A percentile compares a stretch with the other conserved stretches of the same genome.
Conservation (phyloP, 2,329 filamentous ascomycete genomes). For the Beauveria scarabaeidicola region DNA sequence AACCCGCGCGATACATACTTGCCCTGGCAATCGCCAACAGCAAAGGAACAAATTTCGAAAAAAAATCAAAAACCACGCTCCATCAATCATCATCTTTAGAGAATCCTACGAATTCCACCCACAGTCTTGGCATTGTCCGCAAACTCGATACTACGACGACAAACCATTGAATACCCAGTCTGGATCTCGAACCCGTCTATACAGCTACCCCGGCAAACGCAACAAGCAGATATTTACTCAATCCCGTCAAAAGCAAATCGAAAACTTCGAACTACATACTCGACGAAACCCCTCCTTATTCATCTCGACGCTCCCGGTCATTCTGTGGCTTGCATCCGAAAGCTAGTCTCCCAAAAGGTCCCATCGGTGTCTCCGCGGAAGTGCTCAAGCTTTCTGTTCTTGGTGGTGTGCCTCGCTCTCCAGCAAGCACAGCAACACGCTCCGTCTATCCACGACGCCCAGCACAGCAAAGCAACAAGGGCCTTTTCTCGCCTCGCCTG, state of each 20-base stretch:
- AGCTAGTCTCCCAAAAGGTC: background rate
- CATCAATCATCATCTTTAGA: background rate
- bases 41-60: background rate
- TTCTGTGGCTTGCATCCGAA: slow-evolving; percentile 8
- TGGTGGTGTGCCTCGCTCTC: background rate
- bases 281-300: background rate
- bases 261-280: background rate
- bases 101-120: background rate
- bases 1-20: background rate
- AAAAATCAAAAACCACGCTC: background rate
- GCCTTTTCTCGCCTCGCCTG: slow-evolving; percentile 2
- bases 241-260: background rate
- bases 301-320: background rate
- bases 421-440: background rate
- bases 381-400: background rate
- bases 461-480: background rate
- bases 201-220: background rate
- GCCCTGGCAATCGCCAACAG: background rate
- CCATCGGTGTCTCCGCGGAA: slow-evolving; percentile 8
- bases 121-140: background rate
- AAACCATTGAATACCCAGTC: background rate
- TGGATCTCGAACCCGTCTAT: background rate
- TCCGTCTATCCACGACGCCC: background rate
- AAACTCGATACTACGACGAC: background rate
- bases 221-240: background rate